Evolutionary conservation across 176 grass and related monocot genomes (phyloP).

Genomic region (Juncus effusus): DNA sequence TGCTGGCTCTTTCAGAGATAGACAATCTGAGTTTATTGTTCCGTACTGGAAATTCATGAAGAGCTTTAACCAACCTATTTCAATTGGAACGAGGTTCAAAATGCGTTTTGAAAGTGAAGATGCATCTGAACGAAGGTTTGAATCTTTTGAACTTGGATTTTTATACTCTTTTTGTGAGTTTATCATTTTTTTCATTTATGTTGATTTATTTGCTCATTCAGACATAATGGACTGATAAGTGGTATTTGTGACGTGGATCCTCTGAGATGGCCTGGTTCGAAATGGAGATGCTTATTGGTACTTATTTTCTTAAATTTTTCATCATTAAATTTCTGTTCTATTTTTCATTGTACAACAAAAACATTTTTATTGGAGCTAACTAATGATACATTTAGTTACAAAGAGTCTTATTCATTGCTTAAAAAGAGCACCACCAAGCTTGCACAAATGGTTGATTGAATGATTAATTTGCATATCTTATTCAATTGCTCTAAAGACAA

Average conservation of each 20-base stretch:
- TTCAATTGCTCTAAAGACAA: too few species aligned
- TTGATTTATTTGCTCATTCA: conserved; percentile 31
- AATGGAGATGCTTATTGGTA: conserved; percentile 92
- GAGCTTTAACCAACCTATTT: conserved; percentile 58
- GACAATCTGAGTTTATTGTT: conserved; percentile 68
- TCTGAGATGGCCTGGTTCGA: conserved; percentile 76
- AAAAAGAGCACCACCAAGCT: too few species aligned
- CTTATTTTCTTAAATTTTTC: conserved; percentile 18
- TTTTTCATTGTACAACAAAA: background rate
- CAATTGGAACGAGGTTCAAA: conserved; percentile 72
- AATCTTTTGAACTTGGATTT: background rate
- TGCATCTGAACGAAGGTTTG: conserved; percentile 69
- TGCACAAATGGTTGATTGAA: too few species aligned
- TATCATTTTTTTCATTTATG: conserved; percentile 5
- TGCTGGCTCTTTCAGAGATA: conserved; percentile 45
- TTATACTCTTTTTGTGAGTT: conserved; percentile 10
- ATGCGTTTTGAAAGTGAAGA: conserved; percentile 72
- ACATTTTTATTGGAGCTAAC: background rate
- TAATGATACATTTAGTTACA: background rate
- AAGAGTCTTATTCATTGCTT: too few species aligned
- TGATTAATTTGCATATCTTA: too few species aligned
- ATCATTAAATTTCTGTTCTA: conserved; percentile 10
- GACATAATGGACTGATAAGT: conserved; percentile 66
- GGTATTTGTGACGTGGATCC: conserved; percentile 60
- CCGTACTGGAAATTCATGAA: conserved; percentile 77